phyloP scores from a whole-genome alignment of 1,139 yeast genomes.

The Suzukiozyma palmioleophila region DNA sequence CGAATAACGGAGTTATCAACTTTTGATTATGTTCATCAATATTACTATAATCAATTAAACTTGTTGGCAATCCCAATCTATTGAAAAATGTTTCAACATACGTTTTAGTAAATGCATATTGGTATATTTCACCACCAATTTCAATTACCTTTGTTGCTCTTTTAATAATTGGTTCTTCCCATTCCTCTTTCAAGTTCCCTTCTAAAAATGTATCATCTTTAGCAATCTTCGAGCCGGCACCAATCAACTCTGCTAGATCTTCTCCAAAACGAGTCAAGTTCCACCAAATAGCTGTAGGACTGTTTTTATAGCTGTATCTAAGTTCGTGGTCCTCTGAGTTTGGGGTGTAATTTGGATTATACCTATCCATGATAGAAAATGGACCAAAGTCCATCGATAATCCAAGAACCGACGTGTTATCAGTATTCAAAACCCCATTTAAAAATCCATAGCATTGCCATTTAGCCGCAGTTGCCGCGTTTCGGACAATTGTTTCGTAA shows the following conservation, averaged over 20 bases:
- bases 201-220: conserved; percentile 34
- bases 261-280: conserved; percentile 84
- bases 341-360: conserved; percentile 78
- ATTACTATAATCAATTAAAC: conserved; percentile 30
- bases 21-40: conserved; percentile 38
- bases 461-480: conserved; percentile 73
- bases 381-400: conserved; percentile 94
- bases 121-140: conserved; percentile 62
- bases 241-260: conserved; percentile 74
- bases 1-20: conserved; percentile 58
- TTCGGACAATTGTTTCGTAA: conserved; percentile 62
- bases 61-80: conserved; percentile 60
- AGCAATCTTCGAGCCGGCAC: conserved; percentile 54
- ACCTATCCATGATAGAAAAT: conserved; percentile 82
- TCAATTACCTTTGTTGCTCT: conserved; percentile 67
- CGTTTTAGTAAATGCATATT: conserved; percentile 53
- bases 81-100: conserved; percentile 59
- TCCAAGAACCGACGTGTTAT: conserved; percentile 85
- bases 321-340: conserved; percentile 77
- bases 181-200: conserved; percentile 38
- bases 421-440: conserved; percentile 93
- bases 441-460: conserved; percentile 93
- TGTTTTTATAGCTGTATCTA: conserved; percentile 75
- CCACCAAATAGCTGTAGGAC: conserved; percentile 93
- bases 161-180: conserved; percentile 48